Evolutionary conservation across 371 early-diverging fungal species (phyloP), one percentile per base, ranked within the genome.

Genomic region (Chytridium lagenaria): DNA sequence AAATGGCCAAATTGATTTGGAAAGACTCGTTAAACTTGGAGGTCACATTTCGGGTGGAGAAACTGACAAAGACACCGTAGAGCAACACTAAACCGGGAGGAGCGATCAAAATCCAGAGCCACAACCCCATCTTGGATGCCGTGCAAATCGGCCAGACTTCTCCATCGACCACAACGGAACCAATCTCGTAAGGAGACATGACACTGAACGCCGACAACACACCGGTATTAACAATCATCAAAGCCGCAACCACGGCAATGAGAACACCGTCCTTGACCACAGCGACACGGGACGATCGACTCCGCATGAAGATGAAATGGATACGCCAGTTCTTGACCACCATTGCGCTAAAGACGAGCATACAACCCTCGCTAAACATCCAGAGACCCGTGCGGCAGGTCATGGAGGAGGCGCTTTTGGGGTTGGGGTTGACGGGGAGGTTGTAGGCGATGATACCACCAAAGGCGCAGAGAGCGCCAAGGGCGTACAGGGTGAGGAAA

Each of bases 71-170:
- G 33, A 72, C 34, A 19, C 59, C 66, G 1, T 31, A 31, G 1
- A 72, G 67, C 16, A 72, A 34, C 19, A 65, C 33, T 5, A 72
- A 23, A 19, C 28, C 57, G 28, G 50, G 28, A 1, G 72, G 72
- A 12, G 40, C 50, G 10, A 72, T 23, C 19, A 72, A 34, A 19
- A 72, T 72, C 72, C 72, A 72, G 51, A 66, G 23, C 72, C 72
- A 72, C 10, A 22, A 19, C 10, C 30, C 19, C 26, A 55, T 72
- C 1, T 65, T n/a, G 3, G 36, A 33, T 22, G 65, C 39, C 22
- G 57, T 40, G 51, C 72, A 72, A 39, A 72, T 36, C 7, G 72
- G 72, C 67, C 67, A 72, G n/a, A 31, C 57, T 19, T 72, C 67
- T 2, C 67, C 67, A 39, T 65, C 72, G 2, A 65, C 30, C 0